phyloP scores from a whole-genome alignment of 2,329 filamentous ascomycete genomes.

The Fusarium sp. region DNA sequence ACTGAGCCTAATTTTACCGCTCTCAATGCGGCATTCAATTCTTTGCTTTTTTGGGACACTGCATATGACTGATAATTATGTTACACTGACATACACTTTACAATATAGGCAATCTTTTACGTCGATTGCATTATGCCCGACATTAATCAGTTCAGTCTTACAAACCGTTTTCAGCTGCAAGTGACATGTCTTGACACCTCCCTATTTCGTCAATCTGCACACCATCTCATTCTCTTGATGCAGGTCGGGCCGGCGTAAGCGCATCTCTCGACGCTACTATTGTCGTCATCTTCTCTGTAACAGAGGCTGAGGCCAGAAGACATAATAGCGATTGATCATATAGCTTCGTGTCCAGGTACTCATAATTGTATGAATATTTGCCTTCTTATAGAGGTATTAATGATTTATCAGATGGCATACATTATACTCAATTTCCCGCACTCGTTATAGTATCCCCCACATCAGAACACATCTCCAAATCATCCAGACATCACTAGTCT shows the following conservation, averaged over 20 bases:
- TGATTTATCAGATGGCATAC: background rate
- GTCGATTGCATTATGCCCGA: background rate
- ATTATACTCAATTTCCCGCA: background rate
- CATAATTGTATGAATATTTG: background rate
- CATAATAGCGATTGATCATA: background rate
- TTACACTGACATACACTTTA: too few relatives aligned
- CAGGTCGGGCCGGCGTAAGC: slow-evolving; percentile 34
- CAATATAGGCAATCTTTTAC: background rate
- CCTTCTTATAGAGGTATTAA: background rate
- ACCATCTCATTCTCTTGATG: slow-evolving; percentile 31
- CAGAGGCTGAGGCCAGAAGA: background rate
- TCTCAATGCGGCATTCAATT: background rate
- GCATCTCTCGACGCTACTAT: slow-evolving; percentile 2
- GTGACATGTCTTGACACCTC: slow-evolving; percentile 26
- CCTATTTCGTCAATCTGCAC: slow-evolving; percentile 28
- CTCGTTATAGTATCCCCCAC: background rate
- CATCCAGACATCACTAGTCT: background rate
- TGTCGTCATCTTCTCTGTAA: slow-evolving; percentile 4
- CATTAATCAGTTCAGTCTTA: too few relatives aligned
- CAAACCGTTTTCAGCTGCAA: slow-evolving; percentile 17
- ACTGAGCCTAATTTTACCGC: background rate
- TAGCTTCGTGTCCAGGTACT: background rate
- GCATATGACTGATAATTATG: background rate
- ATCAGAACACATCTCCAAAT: background rate
- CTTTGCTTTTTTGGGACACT: background rate